phyloP scores from a whole-genome alignment of 768 basidiomycete genomes.

The Kwoniella heveanensis region DNA sequence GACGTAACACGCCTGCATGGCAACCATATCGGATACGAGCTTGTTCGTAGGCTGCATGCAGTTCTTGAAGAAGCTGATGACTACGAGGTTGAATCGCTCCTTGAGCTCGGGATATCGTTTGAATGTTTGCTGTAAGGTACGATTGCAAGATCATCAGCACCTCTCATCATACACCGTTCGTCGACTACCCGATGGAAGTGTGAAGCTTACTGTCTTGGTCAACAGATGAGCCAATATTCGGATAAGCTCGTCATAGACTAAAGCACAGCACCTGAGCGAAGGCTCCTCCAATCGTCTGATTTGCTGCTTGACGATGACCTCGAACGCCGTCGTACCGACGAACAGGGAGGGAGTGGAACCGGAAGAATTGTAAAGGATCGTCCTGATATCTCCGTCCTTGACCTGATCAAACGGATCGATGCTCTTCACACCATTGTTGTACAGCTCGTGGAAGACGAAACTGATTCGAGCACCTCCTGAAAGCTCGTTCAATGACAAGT shows the following conservation, averaged over 20 bases:
- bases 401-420: constrained; percentile 99
- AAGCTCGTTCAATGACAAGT: constrained; percentile 89
- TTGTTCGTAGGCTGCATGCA: constrained; percentile 93
- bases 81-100: constrained; percentile 92
- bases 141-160: neutral
- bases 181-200: no score
- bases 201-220: constrained; percentile 79
- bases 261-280: constrained; percentile 84
- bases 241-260: constrained; percentile 96
- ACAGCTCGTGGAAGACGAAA: constrained; percentile 98
- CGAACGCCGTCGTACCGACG: constrained; percentile 95
- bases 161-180: no score
- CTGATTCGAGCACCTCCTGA: constrained; percentile 98
- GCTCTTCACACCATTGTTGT: constrained; percentile 90
- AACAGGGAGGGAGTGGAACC: constrained; percentile 96
- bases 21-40: constrained; percentile 86
- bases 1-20: constrained; percentile 98
- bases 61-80: constrained; percentile 94
- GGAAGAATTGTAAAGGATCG: constrained; percentile 96
- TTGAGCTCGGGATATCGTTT: constrained; percentile 93
- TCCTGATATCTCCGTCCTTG: constrained; percentile 96
- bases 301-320: constrained; percentile 98
- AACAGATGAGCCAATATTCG: constrained; percentile 90
- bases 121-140: constrained; percentile 77
- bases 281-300: constrained; percentile 97